Conservation (phyloP, 495 filamentous ascomycete species). For the Aspergillus campestris region DNA sequence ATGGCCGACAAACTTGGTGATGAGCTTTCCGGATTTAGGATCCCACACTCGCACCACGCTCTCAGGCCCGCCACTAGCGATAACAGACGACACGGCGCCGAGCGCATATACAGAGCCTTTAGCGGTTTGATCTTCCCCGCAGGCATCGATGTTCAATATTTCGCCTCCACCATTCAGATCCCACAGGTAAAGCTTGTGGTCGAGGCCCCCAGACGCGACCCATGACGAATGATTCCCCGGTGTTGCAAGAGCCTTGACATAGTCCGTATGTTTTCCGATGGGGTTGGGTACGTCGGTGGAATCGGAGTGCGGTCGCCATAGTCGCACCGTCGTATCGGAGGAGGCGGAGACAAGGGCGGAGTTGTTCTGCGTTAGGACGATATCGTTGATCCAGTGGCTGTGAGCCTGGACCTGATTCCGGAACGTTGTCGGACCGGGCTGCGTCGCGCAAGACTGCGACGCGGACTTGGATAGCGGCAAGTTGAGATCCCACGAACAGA, state of each 20-base stretch:
- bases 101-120: constrained; percentile 96
- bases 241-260: constrained; percentile 87
- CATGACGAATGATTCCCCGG: constrained; percentile 64
- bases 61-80: constrained; percentile 92
- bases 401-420: constrained; percentile 91
- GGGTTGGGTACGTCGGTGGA: constrained; percentile 60
- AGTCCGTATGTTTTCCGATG: constrained; percentile 90
- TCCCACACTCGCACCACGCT: constrained; percentile 93
- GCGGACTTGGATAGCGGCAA: constrained; percentile 32
- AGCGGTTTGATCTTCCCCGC: constrained; percentile 66
- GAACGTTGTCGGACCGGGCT: constrained; percentile 51
- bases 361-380: constrained; percentile 76
- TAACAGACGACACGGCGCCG: constrained; percentile 59
- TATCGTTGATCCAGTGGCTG: constrained; percentile 98
- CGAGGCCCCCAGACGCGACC: constrained; percentile 94
- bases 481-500: constrained; percentile 91
- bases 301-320: constrained; percentile 82
- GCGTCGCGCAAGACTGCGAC: constrained; percentile 25
- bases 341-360: constrained; percentile 85
- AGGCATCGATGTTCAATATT: constrained; percentile 73
- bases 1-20: constrained; percentile 97
- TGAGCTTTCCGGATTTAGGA: constrained; percentile 73
- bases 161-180: constrained; percentile 83
- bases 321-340: constrained; percentile 87
- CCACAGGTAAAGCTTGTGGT: constrained; percentile 88